phyloP scores from a whole-genome alignment of 352 stramenopile genomes.

The Thalassiosira pacifica region DNA sequence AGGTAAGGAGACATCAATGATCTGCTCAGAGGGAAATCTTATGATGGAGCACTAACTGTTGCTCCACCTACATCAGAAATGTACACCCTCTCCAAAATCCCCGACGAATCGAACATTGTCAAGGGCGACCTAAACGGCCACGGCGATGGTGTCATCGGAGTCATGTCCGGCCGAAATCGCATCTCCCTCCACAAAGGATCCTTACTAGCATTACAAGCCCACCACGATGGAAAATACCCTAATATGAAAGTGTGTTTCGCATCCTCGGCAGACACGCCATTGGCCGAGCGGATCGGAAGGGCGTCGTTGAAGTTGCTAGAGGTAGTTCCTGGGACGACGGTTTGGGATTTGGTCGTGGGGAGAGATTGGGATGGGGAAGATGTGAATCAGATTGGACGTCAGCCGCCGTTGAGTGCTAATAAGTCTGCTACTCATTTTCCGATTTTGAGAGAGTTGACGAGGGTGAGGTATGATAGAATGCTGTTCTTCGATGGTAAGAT shows the following conservation, averaged over 20 bases:
- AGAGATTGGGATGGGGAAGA: conserved; percentile 81
- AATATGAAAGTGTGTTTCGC: conserved; percentile 87
- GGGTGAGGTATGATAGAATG: conserved; percentile 94
- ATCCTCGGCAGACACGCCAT: conserved; percentile 85
- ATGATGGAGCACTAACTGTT: too few species aligned
- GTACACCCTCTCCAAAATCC: conserved; percentile 66
- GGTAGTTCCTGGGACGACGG: conserved; percentile 74
- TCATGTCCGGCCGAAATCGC: conserved; percentile 73
- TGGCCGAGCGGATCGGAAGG: conserved; percentile 74
- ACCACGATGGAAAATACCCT: conserved; percentile 79
- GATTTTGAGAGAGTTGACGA: conserved; percentile 90
- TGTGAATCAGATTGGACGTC: conserved; percentile 88
- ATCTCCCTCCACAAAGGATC: conserved; percentile 87
- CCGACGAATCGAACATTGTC: conserved; percentile 65
- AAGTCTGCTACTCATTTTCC: conserved; percentile 91
- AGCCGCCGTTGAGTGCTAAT: conserved; percentile 84
- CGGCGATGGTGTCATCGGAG: conserved; percentile 82
- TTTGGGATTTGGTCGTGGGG: conserved; percentile 82
- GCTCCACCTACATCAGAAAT: too few species aligned
- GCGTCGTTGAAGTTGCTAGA: conserved; percentile 85
- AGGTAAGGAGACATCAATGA: too few species aligned
- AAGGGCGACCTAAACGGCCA: conserved; percentile 80
- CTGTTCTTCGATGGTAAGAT: conserved; percentile 94
- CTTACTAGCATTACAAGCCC: conserved; percentile 84
- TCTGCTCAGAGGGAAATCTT: too few species aligned